These are phyloP conservation scores for Solanum bulbocastanum DNA, from an alignment of 257 asterid genomes.

Conservation along the genomic window DNA sequence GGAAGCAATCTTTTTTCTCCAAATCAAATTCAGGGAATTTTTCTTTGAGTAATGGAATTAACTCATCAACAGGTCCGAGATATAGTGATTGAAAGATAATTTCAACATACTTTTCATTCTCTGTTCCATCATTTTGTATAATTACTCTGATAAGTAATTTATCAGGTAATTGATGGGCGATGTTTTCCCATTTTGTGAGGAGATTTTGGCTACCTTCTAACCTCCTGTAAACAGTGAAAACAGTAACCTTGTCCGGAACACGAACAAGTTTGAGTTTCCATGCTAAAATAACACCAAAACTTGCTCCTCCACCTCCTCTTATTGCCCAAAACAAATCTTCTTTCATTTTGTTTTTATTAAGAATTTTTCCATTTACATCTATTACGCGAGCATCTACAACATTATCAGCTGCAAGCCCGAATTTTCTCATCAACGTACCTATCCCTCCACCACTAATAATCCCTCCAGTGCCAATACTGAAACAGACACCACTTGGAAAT, in stretches of 20 bases:
- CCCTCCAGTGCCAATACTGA: not conserved
- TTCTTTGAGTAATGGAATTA: not conserved
- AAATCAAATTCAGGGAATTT: not conserved
- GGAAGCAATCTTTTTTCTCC: not conserved
- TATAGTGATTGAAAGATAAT: not conserved
- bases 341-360: not conserved
- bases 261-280: not conserved
- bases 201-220: not conserved
- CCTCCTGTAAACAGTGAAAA: not conserved
- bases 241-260: not conserved
- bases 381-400: not conserved
- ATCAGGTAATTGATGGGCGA: not conserved
- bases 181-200: not conserved
- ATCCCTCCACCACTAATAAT: not conserved
- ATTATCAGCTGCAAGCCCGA: not conserved
- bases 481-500: not conserved
- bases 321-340: not conserved
- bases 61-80: not conserved
- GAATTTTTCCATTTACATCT: not conserved
- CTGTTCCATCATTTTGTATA: not conserved
- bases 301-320: conserved; percentile 4
- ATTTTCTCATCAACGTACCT: not conserved
- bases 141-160: not conserved
- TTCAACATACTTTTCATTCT: not conserved
- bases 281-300: not conserved